Evolutionary conservation across 2,329 filamentous ascomycete species (phyloP).

Genomic region (Ophiocordyceps camponoti-floridani): DNA sequence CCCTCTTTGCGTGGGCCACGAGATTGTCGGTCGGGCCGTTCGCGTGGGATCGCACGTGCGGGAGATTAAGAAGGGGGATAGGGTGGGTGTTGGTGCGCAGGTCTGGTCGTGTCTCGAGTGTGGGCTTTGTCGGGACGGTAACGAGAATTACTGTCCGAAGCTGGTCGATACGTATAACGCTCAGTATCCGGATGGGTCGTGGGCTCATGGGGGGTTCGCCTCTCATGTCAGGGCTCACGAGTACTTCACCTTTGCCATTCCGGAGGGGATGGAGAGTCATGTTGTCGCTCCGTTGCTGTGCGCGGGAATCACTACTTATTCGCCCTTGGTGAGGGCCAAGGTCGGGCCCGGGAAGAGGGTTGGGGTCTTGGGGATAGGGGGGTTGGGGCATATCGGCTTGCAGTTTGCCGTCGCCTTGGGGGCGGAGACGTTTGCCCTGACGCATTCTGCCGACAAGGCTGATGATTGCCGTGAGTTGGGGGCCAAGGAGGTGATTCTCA

Average conservation of each 20-base stretch:
- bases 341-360: slow-evolving; percentile 54
- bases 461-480: slow-evolving; percentile 44
- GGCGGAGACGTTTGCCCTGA: slow-evolving; percentile 47
- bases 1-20: slow-evolving; percentile 36
- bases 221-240: slow-evolving; percentile 30
- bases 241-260: slow-evolving; percentile 43
- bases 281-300: slow-evolving; percentile 54
- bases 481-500: slow-evolving; percentile 34
- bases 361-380: slow-evolving; percentile 55
- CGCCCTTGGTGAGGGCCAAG: slow-evolving; percentile 47
- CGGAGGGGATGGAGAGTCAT: slow-evolving; percentile 29
- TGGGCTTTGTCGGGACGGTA: slow-evolving; percentile 24
- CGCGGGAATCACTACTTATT: slow-evolving; percentile 58
- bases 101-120: slow-evolving; percentile 36
- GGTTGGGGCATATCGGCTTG: slow-evolving; percentile 56
- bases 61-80: slow-evolving; percentile 39
- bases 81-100: slow-evolving; percentile 46
- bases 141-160: slow-evolving; percentile 31
- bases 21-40: slow-evolving; percentile 38
- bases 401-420: slow-evolving; percentile 54
- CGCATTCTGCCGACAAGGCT: slow-evolving; percentile 38
- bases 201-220: slow-evolving; percentile 46
- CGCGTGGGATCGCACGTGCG: slow-evolving; percentile 25
- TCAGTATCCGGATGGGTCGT: slow-evolving; percentile 37
- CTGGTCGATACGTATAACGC: slow-evolving; percentile 38